A percentile compares a stretch with the other conserved stretches of the same genome.
phyloP scores from a whole-genome alignment of 331 rosid species.

The Malus hybrid region DNA sequence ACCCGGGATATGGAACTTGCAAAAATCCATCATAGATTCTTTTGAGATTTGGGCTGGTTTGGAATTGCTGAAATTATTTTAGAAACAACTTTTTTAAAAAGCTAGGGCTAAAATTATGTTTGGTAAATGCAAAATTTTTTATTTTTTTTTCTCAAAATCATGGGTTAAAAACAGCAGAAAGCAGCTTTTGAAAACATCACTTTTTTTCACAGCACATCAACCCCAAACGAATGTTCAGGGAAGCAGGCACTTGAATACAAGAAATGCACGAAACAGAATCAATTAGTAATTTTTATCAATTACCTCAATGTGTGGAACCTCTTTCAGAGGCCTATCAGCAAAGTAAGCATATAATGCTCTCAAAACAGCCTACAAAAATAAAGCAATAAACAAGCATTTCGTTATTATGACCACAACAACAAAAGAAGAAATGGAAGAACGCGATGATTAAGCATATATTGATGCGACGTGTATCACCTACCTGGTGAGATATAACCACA shows the following conservation, averaged over 20 bases:
- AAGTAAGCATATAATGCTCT: slow-evolving; percentile 96
- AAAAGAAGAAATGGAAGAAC: background rate
- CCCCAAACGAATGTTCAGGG: background rate
- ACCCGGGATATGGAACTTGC: background rate
- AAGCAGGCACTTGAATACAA: background rate
- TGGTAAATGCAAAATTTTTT: too few species aligned
- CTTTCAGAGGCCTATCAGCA: slow-evolving; percentile 93
- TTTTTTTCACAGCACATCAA: too few species aligned
- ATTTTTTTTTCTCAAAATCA: too few species aligned
- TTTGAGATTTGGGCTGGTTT: too few species aligned
- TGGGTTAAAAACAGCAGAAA: too few species aligned
- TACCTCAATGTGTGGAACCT: slow-evolving; percentile 97
- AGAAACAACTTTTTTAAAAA: too few species aligned
- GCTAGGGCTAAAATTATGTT: too few species aligned
- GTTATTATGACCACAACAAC: background rate
- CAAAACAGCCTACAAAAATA: slow-evolving; percentile 81
- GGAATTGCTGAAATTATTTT: too few species aligned
- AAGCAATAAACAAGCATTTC: slow-evolving; percentile 1
- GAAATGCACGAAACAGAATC: background rate
- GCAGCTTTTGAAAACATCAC: too few species aligned
- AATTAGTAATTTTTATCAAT: background rate
- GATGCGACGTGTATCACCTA: slow-evolving; percentile 38
- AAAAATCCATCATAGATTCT: too few species aligned
- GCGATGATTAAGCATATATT: background rate
- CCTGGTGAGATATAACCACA: slow-evolving; percentile 97